Conservation (phyloP, 768 basidiomycete genomes). For the Punctularia strigosozonata region DNA sequence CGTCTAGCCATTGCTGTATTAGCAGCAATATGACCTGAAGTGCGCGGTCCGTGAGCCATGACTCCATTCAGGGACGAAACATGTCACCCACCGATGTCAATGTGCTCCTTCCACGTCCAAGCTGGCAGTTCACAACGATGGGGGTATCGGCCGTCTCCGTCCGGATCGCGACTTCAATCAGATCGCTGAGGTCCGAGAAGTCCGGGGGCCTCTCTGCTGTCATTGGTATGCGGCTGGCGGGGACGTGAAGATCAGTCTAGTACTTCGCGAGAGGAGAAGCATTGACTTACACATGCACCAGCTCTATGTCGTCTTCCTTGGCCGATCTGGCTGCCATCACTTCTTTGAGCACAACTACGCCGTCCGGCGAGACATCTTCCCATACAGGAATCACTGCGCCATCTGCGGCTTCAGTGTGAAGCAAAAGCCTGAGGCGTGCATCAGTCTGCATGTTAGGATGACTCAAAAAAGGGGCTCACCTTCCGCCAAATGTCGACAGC, state of each 20-base stretch:
- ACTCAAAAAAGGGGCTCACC: constrained; percentile 27
- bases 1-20: constrained; percentile 73
- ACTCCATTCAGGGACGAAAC: neutral
- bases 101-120: constrained; percentile 87
- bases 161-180: constrained; percentile 69
- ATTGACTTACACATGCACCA: too few species aligned
- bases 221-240: constrained; percentile 81
- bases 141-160: constrained; percentile 58
- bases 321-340: constrained; percentile 59
- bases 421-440: constrained; percentile 42
- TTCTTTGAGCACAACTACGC: constrained; percentile 78
- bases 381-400: constrained; percentile 88
- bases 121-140: constrained; percentile 91
- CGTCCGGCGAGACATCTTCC: constrained; percentile 69
- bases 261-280: too few species aligned
- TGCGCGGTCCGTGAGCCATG: neutral
- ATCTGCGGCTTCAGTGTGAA: constrained; percentile 83
- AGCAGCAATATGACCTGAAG: constrained; percentile 66
- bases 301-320: constrained; percentile 37
- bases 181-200: constrained; percentile 58
- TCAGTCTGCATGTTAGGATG: neutral
- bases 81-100: constrained; percentile 58
- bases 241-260: too few species aligned
- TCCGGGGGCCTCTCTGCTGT: constrained; percentile 82
- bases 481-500: constrained; percentile 70